Evolutionary conservation across 2,329 filamentous ascomycete genomes (phyloP).

Genomic region (Talaromyces piceae): DNA sequence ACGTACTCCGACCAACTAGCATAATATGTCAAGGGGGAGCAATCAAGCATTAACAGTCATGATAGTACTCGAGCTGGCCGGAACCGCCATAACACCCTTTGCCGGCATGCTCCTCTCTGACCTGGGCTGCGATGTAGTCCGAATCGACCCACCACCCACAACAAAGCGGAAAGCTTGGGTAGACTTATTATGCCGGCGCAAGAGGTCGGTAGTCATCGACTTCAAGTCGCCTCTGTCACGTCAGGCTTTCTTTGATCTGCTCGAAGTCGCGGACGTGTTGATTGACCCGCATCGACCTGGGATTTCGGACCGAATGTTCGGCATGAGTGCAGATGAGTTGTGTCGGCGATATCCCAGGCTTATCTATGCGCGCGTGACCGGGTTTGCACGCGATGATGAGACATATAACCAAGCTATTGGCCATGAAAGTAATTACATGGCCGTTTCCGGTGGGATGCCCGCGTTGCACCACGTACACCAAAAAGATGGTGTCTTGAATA

Average conservation of each 20-base stretch:
- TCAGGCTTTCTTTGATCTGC: conserved; percentile 6
- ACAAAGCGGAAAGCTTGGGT: background rate
- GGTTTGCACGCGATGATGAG: conserved; percentile 5
- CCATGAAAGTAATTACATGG: conserved; percentile 10
- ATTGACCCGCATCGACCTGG: conserved; percentile 6
- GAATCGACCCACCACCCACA: conserved; percentile 3
- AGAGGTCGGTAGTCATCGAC: conserved; percentile 8
- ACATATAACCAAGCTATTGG: conserved; percentile 2
- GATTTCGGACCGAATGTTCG: conserved; percentile 3
- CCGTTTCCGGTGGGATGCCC: conserved; percentile 8
- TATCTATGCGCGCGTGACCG: conserved; percentile 8
- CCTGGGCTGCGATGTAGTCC: conserved; percentile 10
- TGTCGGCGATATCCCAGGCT: conserved; percentile 3
- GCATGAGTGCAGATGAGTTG: conserved; percentile 8
- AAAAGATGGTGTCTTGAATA: background rate
- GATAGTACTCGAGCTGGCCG: conserved; percentile 8
- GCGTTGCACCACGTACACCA: conserved; percentile 6
- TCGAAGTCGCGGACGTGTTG: conserved; percentile 5
- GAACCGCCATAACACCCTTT: conserved; percentile 6
- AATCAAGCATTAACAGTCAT: background rate
- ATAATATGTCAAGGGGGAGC: background rate
- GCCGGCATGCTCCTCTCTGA: conserved; percentile 10
- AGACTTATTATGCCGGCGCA: conserved; percentile 9
- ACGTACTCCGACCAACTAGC: background rate
- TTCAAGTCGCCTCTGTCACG: conserved; percentile 2